Base-by-base conservation (phyloP, 352 stramenopile genomes). In the Phytophthora idaei region DNA sequence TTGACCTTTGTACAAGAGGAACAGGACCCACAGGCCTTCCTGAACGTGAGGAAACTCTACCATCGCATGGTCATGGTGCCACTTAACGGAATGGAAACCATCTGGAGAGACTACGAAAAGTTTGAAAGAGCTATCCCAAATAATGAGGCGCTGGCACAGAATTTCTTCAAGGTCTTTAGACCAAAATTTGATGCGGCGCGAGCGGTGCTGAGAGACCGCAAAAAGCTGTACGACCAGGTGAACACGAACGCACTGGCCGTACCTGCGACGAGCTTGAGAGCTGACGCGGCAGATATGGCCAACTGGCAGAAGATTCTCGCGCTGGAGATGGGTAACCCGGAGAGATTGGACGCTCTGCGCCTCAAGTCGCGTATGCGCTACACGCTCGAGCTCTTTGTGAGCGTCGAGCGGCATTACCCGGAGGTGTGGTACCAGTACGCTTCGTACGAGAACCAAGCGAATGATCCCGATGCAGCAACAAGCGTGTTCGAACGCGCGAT, bases 101-200 rank as follows among this genome's bases (percentile, higher is more conserved):
- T 96, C 52, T 94, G 87, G 85, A 84, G 84, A 41, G 89, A 96
- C 41, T 96, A 96, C 55, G 89, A 96, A 57, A 93, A 94, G 57
- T 95, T 96, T 44, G 89, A 96, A 59, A 77, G 89, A 17, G 73
- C 80, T 37, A 96, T 96, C 44, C 89, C 89, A 2, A 96, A 96
- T 58, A 96, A 96, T 65, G 89, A 96, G 11, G 83, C 81, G 12
- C 73, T 96, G 3, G 84, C 85, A 25, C 81, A 89, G 37, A 96
- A 95, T 66, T 93, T 95, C 48, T 95, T 96, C 69, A 96, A 96
- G 63, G 83, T 92, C 4, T 92, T 96, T 36, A 73, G 89, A 15
- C 85, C 80, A 4, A 94, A 94, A 53, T 91, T 96, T 62, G 89
- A 96, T 54, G 81, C 87, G 1, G 76, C 87, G 27, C 83, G 87